These are phyloP conservation scores for Mycena maculata DNA, from an alignment of 768 basidiomycete genomes.

Conservation along the genomic window DNA sequence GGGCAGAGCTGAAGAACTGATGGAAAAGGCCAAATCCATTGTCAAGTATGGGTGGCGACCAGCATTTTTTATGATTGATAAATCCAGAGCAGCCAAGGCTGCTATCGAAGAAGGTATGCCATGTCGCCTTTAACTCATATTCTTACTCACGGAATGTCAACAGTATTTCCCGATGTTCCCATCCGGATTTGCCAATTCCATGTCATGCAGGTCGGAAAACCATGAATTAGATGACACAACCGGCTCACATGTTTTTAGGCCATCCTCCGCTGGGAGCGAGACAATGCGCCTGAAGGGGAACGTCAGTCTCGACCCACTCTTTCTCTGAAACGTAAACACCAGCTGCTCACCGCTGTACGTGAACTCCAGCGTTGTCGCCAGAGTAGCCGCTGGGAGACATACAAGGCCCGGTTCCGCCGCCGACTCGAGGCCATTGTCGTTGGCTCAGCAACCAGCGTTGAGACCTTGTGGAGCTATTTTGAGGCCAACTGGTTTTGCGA, in stretches of 20 bases:
- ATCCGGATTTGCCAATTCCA: slow-evolving; percentile 36
- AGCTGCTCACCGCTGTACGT: slow-evolving; percentile 20
- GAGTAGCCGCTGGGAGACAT: neutral
- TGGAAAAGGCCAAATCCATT: slow-evolving; percentile 1
- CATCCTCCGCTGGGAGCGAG: slow-evolving; percentile 31
- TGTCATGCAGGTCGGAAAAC: slow-evolving; percentile 26
- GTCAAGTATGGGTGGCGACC: slow-evolving; percentile 19
- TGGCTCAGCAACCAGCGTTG: neutral
- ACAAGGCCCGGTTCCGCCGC: neutral
- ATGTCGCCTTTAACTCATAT: neutral
- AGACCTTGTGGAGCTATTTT: slow-evolving; percentile 23
- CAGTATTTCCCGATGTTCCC: slow-evolving; percentile 16
- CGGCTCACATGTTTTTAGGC: neutral
- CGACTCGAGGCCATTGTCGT: neutral
- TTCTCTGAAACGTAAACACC: neutral
- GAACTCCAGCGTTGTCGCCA: slow-evolving; percentile 26
- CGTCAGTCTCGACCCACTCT: neutral
- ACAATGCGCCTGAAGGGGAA: neutral
- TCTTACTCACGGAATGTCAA: neutral
- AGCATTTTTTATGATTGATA: slow-evolving; percentile 34
- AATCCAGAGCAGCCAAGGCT: neutral
- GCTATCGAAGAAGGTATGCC: slow-evolving; percentile 14
- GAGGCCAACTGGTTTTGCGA: slow-evolving; percentile 28
- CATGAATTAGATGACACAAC: neutral
- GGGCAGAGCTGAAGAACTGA: neutral